Conservation (phyloP, 2,329 filamentous ascomycete genomes). For the Rasamsonia emersonii region DNA sequence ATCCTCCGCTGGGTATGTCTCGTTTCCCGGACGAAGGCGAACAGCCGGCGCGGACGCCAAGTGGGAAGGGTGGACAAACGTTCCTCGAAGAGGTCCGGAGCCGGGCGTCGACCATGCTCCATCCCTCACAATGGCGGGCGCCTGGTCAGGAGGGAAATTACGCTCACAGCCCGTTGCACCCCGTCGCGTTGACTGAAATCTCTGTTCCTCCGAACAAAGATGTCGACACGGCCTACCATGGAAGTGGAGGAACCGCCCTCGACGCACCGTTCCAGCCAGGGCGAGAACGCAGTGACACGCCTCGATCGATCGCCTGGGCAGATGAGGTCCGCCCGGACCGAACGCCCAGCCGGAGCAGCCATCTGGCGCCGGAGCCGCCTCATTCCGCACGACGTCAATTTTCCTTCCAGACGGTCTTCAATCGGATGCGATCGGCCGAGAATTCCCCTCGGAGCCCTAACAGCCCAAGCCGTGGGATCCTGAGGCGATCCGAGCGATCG, state of each 20-base stretch:
- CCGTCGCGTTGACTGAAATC: conserved; percentile 56
- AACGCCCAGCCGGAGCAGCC: conserved; percentile 11
- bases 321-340: conserved; percentile 18
- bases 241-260: conserved; percentile 16
- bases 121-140: conserved; percentile 27
- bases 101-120: conserved; percentile 29
- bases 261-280: conserved; percentile 16
- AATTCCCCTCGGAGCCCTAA: conserved; percentile 12
- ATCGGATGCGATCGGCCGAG: conserved; percentile 32
- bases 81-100: conserved; percentile 31
- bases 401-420: conserved; percentile 82
- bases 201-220: conserved; percentile 41
- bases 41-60: conserved; percentile 36
- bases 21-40: conserved; percentile 63
- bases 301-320: conserved; percentile 30
- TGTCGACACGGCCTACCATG: conserved; percentile 33
- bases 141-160: conserved; percentile 21
- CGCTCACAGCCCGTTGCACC: conserved; percentile 48
- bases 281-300: conserved; percentile 27
- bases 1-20: conserved; percentile 82
- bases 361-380: conserved; percentile 23
- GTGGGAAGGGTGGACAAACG: conserved; percentile 23
- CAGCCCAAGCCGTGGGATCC: conserved; percentile 27
- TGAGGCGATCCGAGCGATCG: conserved; percentile 35
- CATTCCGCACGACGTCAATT: conserved; percentile 67